A percentile compares a stretch with the other conserved stretches of the same genome.
Conservation (phyloP, 805 yeast genomes). For the Starmerella roubikii region DNA sequence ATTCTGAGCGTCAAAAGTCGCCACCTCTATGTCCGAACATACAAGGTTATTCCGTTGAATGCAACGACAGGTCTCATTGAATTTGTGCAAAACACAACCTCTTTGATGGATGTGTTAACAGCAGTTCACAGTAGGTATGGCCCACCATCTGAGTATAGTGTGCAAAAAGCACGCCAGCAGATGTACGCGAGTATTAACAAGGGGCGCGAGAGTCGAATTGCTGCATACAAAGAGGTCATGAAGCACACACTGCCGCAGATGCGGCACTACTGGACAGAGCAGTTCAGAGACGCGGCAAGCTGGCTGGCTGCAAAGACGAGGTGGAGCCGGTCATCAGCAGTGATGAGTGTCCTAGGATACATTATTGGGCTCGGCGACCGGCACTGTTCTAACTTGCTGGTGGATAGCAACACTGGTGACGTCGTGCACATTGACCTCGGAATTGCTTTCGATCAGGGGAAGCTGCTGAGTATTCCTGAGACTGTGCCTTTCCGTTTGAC, state of each 20-base stretch:
- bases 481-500: slow-evolving; percentile 87
- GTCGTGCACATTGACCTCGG: slow-evolving; percentile 95
- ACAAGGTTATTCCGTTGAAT: slow-evolving; percentile 81
- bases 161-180: slow-evolving; percentile 40
- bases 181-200: slow-evolving; percentile 21
- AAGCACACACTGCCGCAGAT: slow-evolving; percentile 50
- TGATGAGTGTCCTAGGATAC: slow-evolving; percentile 75
- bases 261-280: slow-evolving; percentile 53
- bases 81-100: slow-evolving; percentile 64
- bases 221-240: slow-evolving; percentile 35
- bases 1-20: slow-evolving; percentile 23
- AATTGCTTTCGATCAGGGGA: slow-evolving; percentile 92
- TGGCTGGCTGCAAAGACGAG: slow-evolving; percentile 59
- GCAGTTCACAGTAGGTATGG: slow-evolving; percentile 52
- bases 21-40: slow-evolving; percentile 47
- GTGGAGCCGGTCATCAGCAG: slow-evolving; percentile 69
- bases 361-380: slow-evolving; percentile 89
- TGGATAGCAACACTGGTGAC: slow-evolving; percentile 76
- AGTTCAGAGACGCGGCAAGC: slow-evolving; percentile 47
- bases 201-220: slow-evolving; percentile 26
- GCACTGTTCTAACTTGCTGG: slow-evolving; percentile 75
- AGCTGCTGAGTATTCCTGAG: slow-evolving; percentile 72
- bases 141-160: slow-evolving; percentile 24
- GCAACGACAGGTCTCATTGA: slow-evolving; percentile 80
- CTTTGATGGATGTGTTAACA: slow-evolving; percentile 54